These are phyloP conservation scores for Penicillium thymicola DNA, from an alignment of 2,329 filamentous ascomycete species.

Conservation along the genomic window DNA sequence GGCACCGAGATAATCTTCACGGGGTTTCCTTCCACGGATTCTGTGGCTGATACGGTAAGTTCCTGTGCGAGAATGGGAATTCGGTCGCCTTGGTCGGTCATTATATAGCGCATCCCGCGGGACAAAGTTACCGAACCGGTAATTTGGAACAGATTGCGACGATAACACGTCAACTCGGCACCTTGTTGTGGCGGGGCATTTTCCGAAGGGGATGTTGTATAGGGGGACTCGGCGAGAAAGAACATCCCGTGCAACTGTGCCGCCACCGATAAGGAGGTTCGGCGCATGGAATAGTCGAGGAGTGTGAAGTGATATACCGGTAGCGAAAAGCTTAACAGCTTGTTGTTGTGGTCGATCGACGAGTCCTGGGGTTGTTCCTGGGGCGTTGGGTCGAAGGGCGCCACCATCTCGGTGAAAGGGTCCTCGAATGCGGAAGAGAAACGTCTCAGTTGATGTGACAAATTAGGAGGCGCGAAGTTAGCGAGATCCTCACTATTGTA, in stretches of 20 bases:
- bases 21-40: slow-evolving; percentile 87
- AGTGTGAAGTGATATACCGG: slow-evolving; percentile 60
- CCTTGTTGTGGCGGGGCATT: slow-evolving; percentile 54
- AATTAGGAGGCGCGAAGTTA: slow-evolving; percentile 44
- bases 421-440: slow-evolving; percentile 50
- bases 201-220: slow-evolving; percentile 54
- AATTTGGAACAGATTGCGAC: slow-evolving; percentile 92
- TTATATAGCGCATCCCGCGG: slow-evolving; percentile 70
- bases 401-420: slow-evolving; percentile 51
- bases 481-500: slow-evolving; percentile 51
- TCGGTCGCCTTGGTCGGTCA: slow-evolving; percentile 79
- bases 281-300: slow-evolving; percentile 57
- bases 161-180: slow-evolving; percentile 85
- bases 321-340: slow-evolving; percentile 71
- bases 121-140: slow-evolving; percentile 84
- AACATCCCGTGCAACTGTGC: slow-evolving; percentile 68
- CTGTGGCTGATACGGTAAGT: slow-evolving; percentile 84
- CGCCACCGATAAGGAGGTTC: slow-evolving; percentile 55
- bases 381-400: slow-evolving; percentile 42
- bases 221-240: slow-evolving; percentile 64
- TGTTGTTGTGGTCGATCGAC: slow-evolving; percentile 63
- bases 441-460: slow-evolving; percentile 45
- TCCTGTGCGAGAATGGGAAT: slow-evolving; percentile 80
- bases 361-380: slow-evolving; percentile 52
- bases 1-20: slow-evolving; percentile 95